phyloP scores from a whole-genome alignment of 805 yeast species.

The Kockiozyma suomiensis region DNA sequence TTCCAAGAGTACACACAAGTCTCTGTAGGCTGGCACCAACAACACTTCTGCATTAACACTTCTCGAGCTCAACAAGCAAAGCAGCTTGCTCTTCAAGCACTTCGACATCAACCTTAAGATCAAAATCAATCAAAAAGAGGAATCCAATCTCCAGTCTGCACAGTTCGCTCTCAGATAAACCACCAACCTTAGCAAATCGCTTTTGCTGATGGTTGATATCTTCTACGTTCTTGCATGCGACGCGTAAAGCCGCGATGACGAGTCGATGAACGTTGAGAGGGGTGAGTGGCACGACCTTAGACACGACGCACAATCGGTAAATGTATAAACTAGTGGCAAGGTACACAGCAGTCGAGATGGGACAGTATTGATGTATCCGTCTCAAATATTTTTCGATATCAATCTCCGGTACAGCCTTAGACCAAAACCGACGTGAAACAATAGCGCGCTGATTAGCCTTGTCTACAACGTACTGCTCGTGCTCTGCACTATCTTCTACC shows the following conservation, averaged over 20 bases:
- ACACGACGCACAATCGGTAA: conserved; percentile 42
- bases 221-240: conserved; percentile 53
- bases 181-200: conserved; percentile 53
- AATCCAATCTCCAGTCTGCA: conserved; percentile 54
- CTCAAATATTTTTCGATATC: conserved; percentile 41
- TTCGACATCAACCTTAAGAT: conserved; percentile 49
- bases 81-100: conserved; percentile 43
- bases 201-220: conserved; percentile 52
- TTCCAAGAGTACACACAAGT: too few species aligned
- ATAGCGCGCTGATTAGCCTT: conserved; percentile 23
- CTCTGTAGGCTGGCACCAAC: too few species aligned
- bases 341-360: conserved; percentile 45
- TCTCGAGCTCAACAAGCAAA: conserved; percentile 22
- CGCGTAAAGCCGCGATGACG: conserved; percentile 49
- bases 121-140: conserved; percentile 54
- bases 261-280: conserved; percentile 48
- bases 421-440: conserved; percentile 41
- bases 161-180: conserved; percentile 50
- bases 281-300: conserved; percentile 42
- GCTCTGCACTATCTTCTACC: background rate
- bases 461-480: conserved; percentile 6
- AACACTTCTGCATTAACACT: too few species aligned
- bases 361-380: conserved; percentile 47
- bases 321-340: conserved; percentile 44
- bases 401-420: conserved; percentile 41